phyloP scores from a whole-genome alignment of 768 basidiomycete species.

The Phlebiopsis gigantea region DNA sequence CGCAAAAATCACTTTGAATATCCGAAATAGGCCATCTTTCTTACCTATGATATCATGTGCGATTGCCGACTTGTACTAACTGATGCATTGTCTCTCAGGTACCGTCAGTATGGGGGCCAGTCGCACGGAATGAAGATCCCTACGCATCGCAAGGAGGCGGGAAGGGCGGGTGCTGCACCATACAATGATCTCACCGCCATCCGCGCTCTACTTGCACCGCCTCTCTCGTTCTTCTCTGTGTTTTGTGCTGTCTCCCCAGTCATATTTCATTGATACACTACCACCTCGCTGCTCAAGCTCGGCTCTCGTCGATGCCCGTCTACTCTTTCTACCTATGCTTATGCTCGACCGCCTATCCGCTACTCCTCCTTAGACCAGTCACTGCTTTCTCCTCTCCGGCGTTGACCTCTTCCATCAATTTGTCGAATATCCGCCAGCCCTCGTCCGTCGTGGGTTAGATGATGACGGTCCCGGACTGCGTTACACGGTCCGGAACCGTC shows the following conservation, averaged over 20 bases:
- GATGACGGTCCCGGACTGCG: too few relatives aligned
- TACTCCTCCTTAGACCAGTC: not conserved
- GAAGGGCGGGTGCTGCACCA: constrained; percentile 24
- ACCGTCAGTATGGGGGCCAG: constrained; percentile 92
- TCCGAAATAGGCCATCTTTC: not conserved
- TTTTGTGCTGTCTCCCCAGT: not conserved
- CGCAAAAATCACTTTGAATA: not conserved
- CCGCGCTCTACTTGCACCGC: not conserved
- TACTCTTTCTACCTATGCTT: not conserved
- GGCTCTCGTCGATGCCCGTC: not conserved
- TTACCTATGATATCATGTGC: not conserved
- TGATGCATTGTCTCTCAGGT: constrained; percentile 43
- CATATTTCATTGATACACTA: constrained; percentile 2
- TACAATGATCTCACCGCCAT: constrained; percentile 23
- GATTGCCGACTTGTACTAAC: constrained; percentile 3
- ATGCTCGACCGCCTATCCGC: not conserved
- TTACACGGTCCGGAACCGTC: too few relatives aligned
- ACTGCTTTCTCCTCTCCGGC: not conserved
- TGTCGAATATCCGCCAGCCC: not conserved
- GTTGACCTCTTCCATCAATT: not conserved
- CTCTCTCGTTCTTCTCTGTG: not conserved
- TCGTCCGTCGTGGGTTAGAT: not conserved
- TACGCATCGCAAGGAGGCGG: constrained; percentile 66
- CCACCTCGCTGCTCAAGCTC: not conserved
- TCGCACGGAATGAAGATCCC: constrained; percentile 87